These are phyloP conservation scores for Aeschynomene evenia DNA, from an alignment of 306 rosid species.

Conservation along the genomic window DNA sequence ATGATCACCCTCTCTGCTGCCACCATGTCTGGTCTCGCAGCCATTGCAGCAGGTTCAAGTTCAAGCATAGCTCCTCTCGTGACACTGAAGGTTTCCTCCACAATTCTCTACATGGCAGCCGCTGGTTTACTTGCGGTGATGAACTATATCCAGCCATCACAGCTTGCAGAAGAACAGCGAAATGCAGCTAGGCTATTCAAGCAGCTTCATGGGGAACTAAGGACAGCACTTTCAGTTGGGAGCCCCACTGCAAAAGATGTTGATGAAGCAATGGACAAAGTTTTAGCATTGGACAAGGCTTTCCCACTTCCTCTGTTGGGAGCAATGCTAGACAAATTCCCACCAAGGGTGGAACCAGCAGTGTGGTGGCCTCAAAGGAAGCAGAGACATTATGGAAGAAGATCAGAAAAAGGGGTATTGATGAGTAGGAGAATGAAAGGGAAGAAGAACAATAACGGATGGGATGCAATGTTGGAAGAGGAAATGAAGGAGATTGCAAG, in stretches of 20 bases:
- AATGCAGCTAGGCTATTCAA: slow-evolving; percentile 65
- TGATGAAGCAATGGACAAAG: slow-evolving; percentile 58
- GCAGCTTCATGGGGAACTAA: slow-evolving; percentile 57
- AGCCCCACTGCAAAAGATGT: slow-evolving; percentile 32
- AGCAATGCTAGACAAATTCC: slow-evolving; percentile 74
- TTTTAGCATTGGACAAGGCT: slow-evolving; percentile 72
- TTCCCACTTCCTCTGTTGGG: slow-evolving; percentile 82
- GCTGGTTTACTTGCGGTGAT: slow-evolving; percentile 55
- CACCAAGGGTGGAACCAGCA: slow-evolving; percentile 57
- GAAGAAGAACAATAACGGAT: slow-evolving; percentile 32
- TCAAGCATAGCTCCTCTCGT: slow-evolving; percentile 28
- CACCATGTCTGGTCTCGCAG: slow-evolving; percentile 64
- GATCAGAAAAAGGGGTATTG: background rate
- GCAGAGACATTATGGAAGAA: background rate
- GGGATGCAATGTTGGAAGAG: slow-evolving; percentile 55
- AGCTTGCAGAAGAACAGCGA: slow-evolving; percentile 75
- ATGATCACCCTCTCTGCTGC: slow-evolving; percentile 70
- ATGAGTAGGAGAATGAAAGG: slow-evolving; percentile 3
- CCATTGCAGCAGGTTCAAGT: background rate
- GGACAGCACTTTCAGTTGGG: slow-evolving; percentile 39
- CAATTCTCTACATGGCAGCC: slow-evolving; percentile 60
- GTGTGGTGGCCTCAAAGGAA: slow-evolving; percentile 70
- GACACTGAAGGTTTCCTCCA: slow-evolving; percentile 66
- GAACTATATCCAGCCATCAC: slow-evolving; percentile 85
- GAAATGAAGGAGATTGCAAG: slow-evolving; percentile 59